phyloP scores from a whole-genome alignment of 2,329 filamentous ascomycete genomes.

The Zymoseptoria ardabiliae region DNA sequence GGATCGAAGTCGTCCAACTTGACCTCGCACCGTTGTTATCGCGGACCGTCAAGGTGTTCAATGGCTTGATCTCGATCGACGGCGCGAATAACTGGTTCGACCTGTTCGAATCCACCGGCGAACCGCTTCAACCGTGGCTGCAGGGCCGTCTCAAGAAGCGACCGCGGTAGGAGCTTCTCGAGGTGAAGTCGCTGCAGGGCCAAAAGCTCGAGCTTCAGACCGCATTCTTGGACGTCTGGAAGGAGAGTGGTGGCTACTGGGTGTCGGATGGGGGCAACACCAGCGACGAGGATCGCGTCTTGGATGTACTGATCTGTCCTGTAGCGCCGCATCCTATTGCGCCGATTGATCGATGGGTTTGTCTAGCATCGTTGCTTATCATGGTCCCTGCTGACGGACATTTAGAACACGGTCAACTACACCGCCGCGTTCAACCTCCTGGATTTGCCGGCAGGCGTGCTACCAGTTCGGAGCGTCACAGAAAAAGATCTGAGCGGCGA shows the following conservation, averaged over 20 bases:
- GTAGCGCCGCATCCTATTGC: constrained; percentile 58
- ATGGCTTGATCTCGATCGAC: constrained; percentile 52
- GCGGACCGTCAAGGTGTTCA: constrained; percentile 50
- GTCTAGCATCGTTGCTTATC: background rate
- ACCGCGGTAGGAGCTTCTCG: constrained; percentile 39
- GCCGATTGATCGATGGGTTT: constrained; percentile 49
- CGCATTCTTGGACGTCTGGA: constrained; percentile 54
- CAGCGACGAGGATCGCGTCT: constrained; percentile 7
- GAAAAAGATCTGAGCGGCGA: constrained; percentile 46
- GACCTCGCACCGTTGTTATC: constrained; percentile 46
- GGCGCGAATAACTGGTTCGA: constrained; percentile 51
- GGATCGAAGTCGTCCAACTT: constrained; percentile 53
- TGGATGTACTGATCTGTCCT: constrained; percentile 58
- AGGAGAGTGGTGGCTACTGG: constrained; percentile 33
- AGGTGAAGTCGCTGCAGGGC: constrained; percentile 47
- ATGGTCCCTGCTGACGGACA: background rate
- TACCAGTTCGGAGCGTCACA: constrained; percentile 48
- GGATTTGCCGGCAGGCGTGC: constrained; percentile 52
- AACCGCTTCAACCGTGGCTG: constrained; percentile 57
- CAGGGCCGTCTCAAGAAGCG: constrained; percentile 44
- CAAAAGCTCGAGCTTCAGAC: constrained; percentile 46
- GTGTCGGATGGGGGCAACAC: constrained; percentile 7
- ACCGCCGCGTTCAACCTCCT: constrained; percentile 55
- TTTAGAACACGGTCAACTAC: constrained; percentile 51
- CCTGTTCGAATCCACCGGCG: constrained; percentile 47